Evolutionary conservation across 2,329 filamentous ascomycete genomes (phyloP).

Genomic region (Anthostomella pinea): DNA sequence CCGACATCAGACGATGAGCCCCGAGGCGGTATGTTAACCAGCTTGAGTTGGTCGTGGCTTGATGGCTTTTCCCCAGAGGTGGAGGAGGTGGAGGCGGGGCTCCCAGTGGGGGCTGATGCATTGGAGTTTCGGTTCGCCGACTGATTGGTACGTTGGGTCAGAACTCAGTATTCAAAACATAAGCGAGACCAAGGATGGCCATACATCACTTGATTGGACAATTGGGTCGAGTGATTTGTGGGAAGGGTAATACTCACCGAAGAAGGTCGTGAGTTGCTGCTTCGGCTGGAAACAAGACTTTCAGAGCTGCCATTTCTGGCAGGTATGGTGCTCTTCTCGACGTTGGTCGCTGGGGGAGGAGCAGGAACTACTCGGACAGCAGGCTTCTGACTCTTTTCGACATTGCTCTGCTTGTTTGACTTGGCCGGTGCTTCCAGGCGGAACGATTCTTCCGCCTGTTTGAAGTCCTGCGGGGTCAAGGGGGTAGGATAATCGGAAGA

Average conservation of each 20-base stretch:
- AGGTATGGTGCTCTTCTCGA: slow-evolving; percentile 32
- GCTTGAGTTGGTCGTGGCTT: slow-evolving; percentile 53
- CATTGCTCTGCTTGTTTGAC: slow-evolving; percentile 28
- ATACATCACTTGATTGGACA: slow-evolving; percentile 45
- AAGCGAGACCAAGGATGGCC: too few species aligned
- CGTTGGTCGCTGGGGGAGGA: slow-evolving; percentile 26
- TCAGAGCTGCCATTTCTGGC: slow-evolving; percentile 60
- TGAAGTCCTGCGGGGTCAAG: slow-evolving; percentile 37
- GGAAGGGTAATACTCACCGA: slow-evolving; percentile 58
- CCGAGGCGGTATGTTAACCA: slow-evolving; percentile 58
- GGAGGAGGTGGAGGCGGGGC: slow-evolving; percentile 48
- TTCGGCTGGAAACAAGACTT: slow-evolving; percentile 58
- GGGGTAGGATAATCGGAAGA: slow-evolving; percentile 41
- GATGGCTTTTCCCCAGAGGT: slow-evolving; percentile 43
- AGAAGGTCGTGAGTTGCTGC: slow-evolving; percentile 57
- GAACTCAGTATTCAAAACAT: too few species aligned
- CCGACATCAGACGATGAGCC: slow-evolving; percentile 63
- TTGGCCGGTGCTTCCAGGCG: slow-evolving; percentile 29
- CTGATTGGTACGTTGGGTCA: slow-evolving; percentile 49
- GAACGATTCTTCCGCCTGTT: slow-evolving; percentile 34
- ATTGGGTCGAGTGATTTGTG: slow-evolving; percentile 26
- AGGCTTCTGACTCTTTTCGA: slow-evolving; percentile 41
- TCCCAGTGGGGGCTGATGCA: slow-evolving; percentile 48
- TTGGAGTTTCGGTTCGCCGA: slow-evolving; percentile 57
- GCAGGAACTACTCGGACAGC: slow-evolving; percentile 32